Percentiles rank a stretch among this genome's conserved stretches.
phyloP scores from a whole-genome alignment of 2,329 filamentous ascomycete genomes.

The Arthrobotrys entomopaga region DNA sequence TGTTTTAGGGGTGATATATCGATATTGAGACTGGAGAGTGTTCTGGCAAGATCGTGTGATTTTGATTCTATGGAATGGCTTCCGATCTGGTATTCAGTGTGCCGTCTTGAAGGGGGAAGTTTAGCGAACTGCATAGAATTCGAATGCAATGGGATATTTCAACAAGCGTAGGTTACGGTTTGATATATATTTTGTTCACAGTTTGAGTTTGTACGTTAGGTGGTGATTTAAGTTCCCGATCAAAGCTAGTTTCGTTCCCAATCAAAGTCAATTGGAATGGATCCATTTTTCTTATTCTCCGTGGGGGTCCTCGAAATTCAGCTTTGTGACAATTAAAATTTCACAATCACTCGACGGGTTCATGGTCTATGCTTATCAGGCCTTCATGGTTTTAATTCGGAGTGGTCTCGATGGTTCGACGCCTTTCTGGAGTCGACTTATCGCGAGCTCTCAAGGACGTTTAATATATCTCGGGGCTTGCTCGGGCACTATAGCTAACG shows the following conservation, averaged over 20 bases:
- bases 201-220: too few species aligned
- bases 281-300: conserved; percentile 20
- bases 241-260: conserved; percentile 8
- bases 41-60: conserved; percentile 21
- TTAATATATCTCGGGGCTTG: conserved; percentile 8
- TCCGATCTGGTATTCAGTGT: conserved; percentile 20
- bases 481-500: conserved; percentile 31
- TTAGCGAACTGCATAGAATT: neutral
- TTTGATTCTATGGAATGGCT: conserved; percentile 21
- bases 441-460: neutral
- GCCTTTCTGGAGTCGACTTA: neutral
- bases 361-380: conserved; percentile 1
- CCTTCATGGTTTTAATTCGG: neutral
- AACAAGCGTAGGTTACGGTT: conserved; percentile 1
- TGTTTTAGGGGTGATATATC: neutral
- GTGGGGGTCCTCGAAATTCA: conserved; percentile 18
- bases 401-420: too few species aligned
- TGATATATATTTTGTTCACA: neutral
- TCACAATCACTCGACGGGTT: neutral
- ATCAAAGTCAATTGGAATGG: conserved; percentile 26
- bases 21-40: neutral
- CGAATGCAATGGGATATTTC: conserved; percentile 16
- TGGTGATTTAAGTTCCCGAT: conserved; percentile 22
- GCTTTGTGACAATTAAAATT: neutral
- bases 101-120: neutral